Evolutionary conservation across 2,329 filamentous ascomycete species (phyloP).

Genomic region (Colletotrichum sp.): DNA sequence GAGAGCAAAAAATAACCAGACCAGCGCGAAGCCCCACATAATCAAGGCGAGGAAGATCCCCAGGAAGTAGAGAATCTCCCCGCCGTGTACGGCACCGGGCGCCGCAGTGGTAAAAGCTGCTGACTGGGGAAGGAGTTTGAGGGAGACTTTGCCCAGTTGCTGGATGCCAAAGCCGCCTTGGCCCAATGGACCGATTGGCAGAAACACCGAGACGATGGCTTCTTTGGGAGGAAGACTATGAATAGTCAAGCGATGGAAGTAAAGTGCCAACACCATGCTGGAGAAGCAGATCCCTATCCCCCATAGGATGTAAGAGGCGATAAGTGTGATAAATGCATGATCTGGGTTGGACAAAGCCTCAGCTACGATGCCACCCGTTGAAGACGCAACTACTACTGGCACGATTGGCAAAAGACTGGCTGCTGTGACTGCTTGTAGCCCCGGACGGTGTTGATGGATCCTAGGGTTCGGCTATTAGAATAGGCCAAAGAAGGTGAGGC

Average conservation of each 20-base stretch:
- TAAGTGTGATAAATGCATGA: conserved; percentile 53
- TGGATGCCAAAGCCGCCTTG: conserved; percentile 67
- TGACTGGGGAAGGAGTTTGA: conserved; percentile 42
- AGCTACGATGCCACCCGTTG: conserved; percentile 56
- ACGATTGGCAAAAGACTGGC: conserved; percentile 71
- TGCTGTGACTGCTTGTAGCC: conserved; percentile 65
- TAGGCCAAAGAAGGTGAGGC: no score
- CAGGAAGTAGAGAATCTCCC: conserved; percentile 62
- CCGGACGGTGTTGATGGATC: conserved; percentile 48
- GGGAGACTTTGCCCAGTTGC: conserved; percentile 54
- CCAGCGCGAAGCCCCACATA: conserved; percentile 50
- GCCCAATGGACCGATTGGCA: conserved; percentile 71
- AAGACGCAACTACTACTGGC: conserved; percentile 68
- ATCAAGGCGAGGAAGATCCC: conserved; percentile 52
- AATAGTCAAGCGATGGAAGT: conserved; percentile 71
- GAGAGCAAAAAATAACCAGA: conserved; percentile 49
- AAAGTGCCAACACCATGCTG: conserved; percentile 68
- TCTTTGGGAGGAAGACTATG: conserved; percentile 71
- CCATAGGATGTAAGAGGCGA: conserved; percentile 73
- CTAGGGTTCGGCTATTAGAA: not conserved
- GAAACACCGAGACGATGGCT: conserved; percentile 70
- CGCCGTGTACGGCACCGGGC: conserved; percentile 40
- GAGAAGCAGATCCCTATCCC: conserved; percentile 66
- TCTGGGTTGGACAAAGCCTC: conserved; percentile 1
- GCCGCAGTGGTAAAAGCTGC: conserved; percentile 51